These are phyloP conservation scores for Microbotryum lychnidis-dioicae DNA, from an alignment of 1,284 basidiomycete species.

Conservation along the genomic window DNA sequence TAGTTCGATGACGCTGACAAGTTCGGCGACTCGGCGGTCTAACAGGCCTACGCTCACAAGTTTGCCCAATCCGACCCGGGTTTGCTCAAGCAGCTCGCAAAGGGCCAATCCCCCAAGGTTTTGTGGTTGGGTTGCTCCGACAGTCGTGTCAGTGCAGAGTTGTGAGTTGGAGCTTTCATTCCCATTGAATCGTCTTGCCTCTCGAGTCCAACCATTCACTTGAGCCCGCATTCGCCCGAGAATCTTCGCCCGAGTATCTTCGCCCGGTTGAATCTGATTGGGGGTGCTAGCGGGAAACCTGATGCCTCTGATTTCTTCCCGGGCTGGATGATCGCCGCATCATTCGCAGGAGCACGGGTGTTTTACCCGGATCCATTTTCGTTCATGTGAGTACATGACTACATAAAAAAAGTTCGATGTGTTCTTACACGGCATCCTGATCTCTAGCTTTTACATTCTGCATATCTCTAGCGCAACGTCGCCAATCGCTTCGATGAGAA, in stretches of 20 bases:
- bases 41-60: slow-evolving; percentile 44
- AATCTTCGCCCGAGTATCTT: no score
- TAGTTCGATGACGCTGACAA: background rate
- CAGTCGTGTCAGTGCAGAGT: slow-evolving; percentile 54
- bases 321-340: no score
- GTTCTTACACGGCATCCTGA: no score
- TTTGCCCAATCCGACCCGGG: slow-evolving; percentile 52
- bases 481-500: slow-evolving; percentile 55
- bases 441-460: background rate
- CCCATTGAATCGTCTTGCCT: background rate
- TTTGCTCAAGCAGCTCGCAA: slow-evolving; percentile 54
- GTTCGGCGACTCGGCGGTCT: background rate
- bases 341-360: slow-evolving; percentile 20
- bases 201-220: background rate
- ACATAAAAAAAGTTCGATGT: no score
- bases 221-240: background rate
- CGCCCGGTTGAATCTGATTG: background rate
- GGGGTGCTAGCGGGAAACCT: background rate
- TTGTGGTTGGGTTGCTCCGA: slow-evolving; percentile 68
- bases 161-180: slow-evolving; percentile 9
- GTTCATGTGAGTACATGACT: slow-evolving; percentile 19
- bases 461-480: slow-evolving; percentile 40
- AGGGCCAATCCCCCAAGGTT: slow-evolving; percentile 65
- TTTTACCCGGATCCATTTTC: slow-evolving; percentile 31
- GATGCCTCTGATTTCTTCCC: no score